phyloP scores from a whole-genome alignment of 2,329 filamentous ascomycete species.

The Neofusicoccum sp. region DNA sequence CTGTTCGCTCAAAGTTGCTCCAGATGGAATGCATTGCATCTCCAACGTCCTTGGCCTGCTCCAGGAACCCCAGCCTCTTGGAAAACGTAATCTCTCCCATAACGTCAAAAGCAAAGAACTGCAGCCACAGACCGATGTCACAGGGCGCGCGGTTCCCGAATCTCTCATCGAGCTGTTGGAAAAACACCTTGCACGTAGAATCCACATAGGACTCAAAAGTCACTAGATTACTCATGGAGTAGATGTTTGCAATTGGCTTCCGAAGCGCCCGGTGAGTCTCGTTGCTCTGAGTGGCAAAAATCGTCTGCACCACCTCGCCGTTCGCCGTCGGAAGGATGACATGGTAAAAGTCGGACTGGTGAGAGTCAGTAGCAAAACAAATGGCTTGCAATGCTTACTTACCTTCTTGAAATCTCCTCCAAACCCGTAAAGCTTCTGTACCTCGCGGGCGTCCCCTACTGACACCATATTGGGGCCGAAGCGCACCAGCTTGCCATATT shows the following conservation, averaged over 20 bases:
- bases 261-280: conserved; percentile 24
- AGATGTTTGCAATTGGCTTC: conserved; percentile 5
- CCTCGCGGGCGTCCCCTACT: conserved; percentile 70
- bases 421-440: conserved; percentile 66
- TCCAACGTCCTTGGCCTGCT: conserved; percentile 16
- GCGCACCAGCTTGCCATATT: conserved; percentile 69
- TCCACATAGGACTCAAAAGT: conserved; percentile 26
- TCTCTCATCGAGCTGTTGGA: conserved; percentile 23
- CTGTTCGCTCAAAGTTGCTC: conserved; percentile 31
- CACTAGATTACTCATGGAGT: conserved; percentile 28
- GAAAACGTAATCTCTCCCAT: conserved; percentile 22
- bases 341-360: not conserved
- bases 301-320: not conserved
- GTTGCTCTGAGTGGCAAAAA: conserved; percentile 5
- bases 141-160: not conserved
- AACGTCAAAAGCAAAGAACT: conserved; percentile 26
- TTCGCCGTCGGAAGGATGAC: not conserved
- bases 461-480: conserved; percentile 79
- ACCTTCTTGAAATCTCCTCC: conserved; percentile 24
- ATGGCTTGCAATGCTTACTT: not conserved
- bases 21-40: not conserved
- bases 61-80: conserved; percentile 19
- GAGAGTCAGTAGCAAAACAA: not conserved
- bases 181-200: conserved; percentile 27
- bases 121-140: conserved; percentile 42